Evolutionary conservation across 2,329 filamentous ascomycete species (phyloP).

Genomic region (Coccinonectria pachysandricola): DNA sequence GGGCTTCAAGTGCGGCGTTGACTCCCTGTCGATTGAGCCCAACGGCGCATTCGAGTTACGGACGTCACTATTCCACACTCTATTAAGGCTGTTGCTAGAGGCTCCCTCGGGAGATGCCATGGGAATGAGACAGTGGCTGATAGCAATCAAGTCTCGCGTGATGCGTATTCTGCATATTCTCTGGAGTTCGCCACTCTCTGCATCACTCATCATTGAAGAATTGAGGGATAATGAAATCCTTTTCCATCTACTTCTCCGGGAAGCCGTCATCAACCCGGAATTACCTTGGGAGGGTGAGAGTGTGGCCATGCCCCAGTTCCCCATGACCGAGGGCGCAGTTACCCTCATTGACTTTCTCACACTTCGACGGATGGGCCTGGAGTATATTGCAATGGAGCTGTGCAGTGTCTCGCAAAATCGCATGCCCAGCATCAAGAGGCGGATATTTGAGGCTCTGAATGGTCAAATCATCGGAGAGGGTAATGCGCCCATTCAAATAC

Average conservation of each 20-base stretch:
- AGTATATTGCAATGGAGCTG: constrained; percentile 79
- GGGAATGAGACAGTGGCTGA: constrained; percentile 56
- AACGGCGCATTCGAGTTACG: constrained; percentile 61
- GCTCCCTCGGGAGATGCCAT: constrained; percentile 55
- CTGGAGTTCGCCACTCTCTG: constrained; percentile 75
- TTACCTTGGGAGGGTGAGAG: constrained; percentile 65
- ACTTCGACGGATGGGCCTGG: constrained; percentile 65
- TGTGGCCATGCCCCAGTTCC: constrained; percentile 53
- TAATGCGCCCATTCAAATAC: constrained; percentile 55
- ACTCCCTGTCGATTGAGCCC: constrained; percentile 56
- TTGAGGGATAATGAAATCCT: constrained; percentile 71
- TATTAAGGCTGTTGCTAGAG: constrained; percentile 61
- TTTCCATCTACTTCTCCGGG: constrained; percentile 63
- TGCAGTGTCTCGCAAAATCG: constrained; percentile 63
- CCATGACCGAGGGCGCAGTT: constrained; percentile 54
- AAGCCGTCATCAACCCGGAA: constrained; percentile 58
- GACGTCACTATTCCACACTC: constrained; percentile 72
- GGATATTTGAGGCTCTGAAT: constrained; percentile 63
- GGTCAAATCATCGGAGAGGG: constrained; percentile 61
- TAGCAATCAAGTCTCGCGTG: constrained; percentile 56
- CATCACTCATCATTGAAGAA: constrained; percentile 63
- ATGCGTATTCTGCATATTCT: constrained; percentile 69
- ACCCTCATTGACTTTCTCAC: constrained; percentile 70
- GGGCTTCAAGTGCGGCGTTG: constrained; percentile 71
- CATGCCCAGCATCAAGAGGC: constrained; percentile 58